phyloP scores from a whole-genome alignment of 768 basidiomycete species.

The Coprinopsis cinerea region DNA sequence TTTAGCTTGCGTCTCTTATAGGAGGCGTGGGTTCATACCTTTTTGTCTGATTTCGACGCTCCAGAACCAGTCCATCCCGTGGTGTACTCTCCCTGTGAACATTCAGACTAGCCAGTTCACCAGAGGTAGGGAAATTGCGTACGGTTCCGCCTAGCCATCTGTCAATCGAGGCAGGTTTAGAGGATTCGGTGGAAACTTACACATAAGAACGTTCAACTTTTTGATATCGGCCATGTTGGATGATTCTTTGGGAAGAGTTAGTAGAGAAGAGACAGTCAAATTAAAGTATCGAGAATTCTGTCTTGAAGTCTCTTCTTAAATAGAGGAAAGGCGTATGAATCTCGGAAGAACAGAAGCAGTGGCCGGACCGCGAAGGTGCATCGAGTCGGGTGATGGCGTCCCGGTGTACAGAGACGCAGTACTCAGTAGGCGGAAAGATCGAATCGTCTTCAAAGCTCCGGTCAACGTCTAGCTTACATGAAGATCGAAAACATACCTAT shows the following conservation, averaged over 20 bases:
- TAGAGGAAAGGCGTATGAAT: conserved; percentile 1
- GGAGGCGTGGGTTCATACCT: conserved; percentile 36
- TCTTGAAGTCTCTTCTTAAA: background rate
- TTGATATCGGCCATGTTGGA: conserved; percentile 28
- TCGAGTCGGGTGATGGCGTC: background rate
- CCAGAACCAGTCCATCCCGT: conserved; percentile 91
- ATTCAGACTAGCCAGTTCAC: conserved; percentile 2
- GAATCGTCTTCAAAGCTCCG: too few relatives aligned
- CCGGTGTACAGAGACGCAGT: background rate
- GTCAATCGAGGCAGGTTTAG: too few relatives aligned
- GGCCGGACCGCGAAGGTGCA: background rate
- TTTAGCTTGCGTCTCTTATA: background rate
- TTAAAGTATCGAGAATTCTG: background rate
- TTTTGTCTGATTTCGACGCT: conserved; percentile 94
- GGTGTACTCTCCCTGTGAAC: conserved; percentile 74
- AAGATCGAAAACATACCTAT: too few relatives aligned
- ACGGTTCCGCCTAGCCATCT: conserved; percentile 32
- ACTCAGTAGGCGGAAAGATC: too few relatives aligned
- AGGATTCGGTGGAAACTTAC: conserved; percentile 36
- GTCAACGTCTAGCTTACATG: too few relatives aligned
- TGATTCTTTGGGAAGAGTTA: background rate
- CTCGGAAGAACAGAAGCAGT: background rate
- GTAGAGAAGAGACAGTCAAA: conserved; percentile 3
- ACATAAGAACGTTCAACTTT: conserved; percentile 75
- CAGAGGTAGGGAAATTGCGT: conserved; percentile 17